These are phyloP conservation scores for Phytopythium oedochilum DNA, from an alignment of 352 stramenopile genomes.

Conservation along the genomic window DNA sequence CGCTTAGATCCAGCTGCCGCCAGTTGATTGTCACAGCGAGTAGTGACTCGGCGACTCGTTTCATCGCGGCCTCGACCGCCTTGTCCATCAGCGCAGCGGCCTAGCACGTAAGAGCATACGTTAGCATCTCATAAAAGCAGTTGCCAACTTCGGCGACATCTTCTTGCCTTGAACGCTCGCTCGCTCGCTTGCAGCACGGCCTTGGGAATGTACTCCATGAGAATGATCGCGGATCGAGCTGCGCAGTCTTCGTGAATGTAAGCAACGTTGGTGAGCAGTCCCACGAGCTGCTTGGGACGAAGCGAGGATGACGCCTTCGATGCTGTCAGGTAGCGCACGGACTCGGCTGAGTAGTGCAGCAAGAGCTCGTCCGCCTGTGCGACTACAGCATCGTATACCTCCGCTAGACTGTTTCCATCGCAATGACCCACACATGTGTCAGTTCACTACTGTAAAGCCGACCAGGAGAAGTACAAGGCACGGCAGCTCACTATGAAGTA, in stretches of 20 bases:
- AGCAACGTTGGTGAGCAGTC: conserved; percentile 63
- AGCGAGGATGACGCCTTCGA: conserved; percentile 58
- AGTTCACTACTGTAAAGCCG: conserved; percentile 2
- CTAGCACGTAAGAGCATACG: conserved; percentile 11
- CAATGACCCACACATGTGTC: neutral
- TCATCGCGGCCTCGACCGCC: conserved; percentile 39
- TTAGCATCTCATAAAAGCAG: neutral
- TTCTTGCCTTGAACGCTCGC: conserved; percentile 31
- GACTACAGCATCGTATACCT: conserved; percentile 59
- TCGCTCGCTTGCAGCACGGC: conserved; percentile 37
- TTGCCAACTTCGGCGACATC: neutral
- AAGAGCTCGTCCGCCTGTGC: conserved; percentile 56
- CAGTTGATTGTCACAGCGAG: conserved; percentile 69
- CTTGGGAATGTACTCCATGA: conserved; percentile 52
- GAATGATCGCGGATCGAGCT: conserved; percentile 38
- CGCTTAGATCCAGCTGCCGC: conserved; percentile 54
- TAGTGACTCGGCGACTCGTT: conserved; percentile 55
- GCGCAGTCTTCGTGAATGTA: conserved; percentile 65
- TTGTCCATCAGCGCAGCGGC: conserved; percentile 46
- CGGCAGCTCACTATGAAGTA: conserved; percentile 51
- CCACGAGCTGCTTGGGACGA: conserved; percentile 58
- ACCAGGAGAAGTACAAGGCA: neutral
- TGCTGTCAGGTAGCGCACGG: conserved; percentile 54
- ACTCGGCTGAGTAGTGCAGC: conserved; percentile 53
- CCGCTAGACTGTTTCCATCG: conserved; percentile 32